Conservation (phyloP, 768 basidiomycete genomes). For the Tubosaeta sp. region DNA sequence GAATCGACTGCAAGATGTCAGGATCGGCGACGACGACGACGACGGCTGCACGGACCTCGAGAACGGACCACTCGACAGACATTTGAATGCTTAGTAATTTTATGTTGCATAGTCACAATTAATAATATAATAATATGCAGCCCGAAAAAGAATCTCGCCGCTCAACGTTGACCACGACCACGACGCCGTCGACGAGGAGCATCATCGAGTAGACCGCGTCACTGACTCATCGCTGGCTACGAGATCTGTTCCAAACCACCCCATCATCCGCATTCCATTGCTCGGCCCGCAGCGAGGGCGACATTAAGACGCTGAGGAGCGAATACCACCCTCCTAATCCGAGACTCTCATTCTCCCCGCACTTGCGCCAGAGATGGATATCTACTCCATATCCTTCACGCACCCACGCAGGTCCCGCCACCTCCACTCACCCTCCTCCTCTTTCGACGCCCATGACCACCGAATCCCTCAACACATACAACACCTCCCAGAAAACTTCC, state of each 20-base stretch:
- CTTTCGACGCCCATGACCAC: constrained; percentile 59
- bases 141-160: constrained; percentile 20
- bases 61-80: constrained; percentile 21
- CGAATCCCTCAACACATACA: constrained; percentile 40
- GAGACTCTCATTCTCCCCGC: constrained; percentile 3
- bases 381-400: constrained; percentile 93
- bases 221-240: constrained; percentile 3
- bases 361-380: constrained; percentile 58
- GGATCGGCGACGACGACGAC: constrained; percentile 1
- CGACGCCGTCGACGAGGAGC: constrained; percentile 13
- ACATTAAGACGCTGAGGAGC: constrained; percentile 19
- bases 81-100: constrained; percentile 7
- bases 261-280: neutral
- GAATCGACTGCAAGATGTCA: constrained; percentile 55
- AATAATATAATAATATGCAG: constrained; percentile 1
- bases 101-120: neutral
- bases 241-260: constrained; percentile 1
- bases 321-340: constrained; percentile 27
- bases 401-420: constrained; percentile 80
- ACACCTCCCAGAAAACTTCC: constrained; percentile 28
- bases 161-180: constrained; percentile 21
- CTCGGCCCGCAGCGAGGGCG: constrained; percentile 2
- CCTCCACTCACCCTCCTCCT: constrained; percentile 52
- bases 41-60: constrained; percentile 18
- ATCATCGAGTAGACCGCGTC: constrained; percentile 20